These are phyloP conservation scores for Eutypella sp. DNA, from an alignment of 2,329 filamentous ascomycete genomes.

Conservation along the genomic window DNA sequence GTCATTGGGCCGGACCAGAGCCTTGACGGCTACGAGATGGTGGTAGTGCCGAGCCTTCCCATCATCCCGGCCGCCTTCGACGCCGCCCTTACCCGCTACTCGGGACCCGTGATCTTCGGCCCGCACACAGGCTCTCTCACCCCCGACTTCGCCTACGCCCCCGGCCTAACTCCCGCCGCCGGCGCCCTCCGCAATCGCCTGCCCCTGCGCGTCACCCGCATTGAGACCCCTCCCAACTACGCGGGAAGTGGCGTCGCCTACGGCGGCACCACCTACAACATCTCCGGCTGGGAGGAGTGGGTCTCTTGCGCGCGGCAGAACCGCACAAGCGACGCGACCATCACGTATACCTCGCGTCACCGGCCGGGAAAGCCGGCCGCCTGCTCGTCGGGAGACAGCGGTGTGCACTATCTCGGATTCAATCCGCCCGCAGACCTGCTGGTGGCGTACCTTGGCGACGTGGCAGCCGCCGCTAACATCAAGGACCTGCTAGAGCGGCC, in stretches of 20 bases:
- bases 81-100: conserved; percentile 7
- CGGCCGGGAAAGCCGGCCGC: conserved; percentile 14
- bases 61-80: conserved; percentile 14
- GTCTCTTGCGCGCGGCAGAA: conserved; percentile 11
- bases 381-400: conserved; percentile 6
- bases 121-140: conserved; percentile 16
- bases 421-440: conserved; percentile 17
- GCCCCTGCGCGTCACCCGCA: conserved; percentile 17
- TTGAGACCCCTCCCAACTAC: conserved; percentile 17
- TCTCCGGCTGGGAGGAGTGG: conserved; percentile 16
- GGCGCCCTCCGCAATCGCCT: conserved; percentile 12
- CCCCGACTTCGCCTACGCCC: conserved; percentile 10
- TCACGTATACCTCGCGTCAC: conserved; percentile 15
- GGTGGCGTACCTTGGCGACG: conserved; percentile 14
- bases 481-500: conserved; percentile 10
- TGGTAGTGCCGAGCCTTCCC: conserved; percentile 17
- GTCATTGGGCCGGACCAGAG: conserved; percentile 14
- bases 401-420: conserved; percentile 16
- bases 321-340: conserved; percentile 10
- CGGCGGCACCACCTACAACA: conserved; percentile 11
- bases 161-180: conserved; percentile 14
- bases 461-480: conserved; percentile 11
- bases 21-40: conserved; percentile 15
- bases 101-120: conserved; percentile 14
- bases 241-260: conserved; percentile 14